These are phyloP conservation scores for Aspergillus jensenii DNA, from an alignment of 2,329 filamentous ascomycete genomes.

Conservation along the genomic window DNA sequence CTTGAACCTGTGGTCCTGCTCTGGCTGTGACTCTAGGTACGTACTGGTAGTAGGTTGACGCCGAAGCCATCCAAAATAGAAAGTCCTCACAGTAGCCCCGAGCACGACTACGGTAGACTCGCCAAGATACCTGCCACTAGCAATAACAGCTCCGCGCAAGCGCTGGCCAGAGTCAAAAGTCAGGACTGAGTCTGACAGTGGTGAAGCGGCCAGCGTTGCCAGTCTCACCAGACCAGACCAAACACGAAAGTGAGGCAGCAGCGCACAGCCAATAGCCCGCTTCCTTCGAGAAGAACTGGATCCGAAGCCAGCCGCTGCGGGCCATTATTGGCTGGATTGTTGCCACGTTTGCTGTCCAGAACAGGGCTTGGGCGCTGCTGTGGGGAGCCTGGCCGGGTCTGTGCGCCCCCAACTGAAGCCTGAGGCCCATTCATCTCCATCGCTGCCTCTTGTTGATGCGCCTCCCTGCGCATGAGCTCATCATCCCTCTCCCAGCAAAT, in stretches of 20 bases:
- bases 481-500: background rate
- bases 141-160: background rate
- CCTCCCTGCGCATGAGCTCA: background rate
- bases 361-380: background rate
- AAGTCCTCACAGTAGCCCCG: background rate
- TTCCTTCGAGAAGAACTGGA: slow-evolving; percentile 19
- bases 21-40: too few relatives aligned
- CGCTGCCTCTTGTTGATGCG: background rate
- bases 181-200: background rate
- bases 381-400: background rate
- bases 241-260: slow-evolving; percentile 28
- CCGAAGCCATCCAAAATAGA: background rate
- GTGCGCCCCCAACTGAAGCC: background rate
- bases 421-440: background rate
- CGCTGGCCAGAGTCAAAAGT: background rate
- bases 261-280: slow-evolving; percentile 20
- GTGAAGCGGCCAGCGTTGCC: background rate
- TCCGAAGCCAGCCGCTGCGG: background rate
- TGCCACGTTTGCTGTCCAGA: slow-evolving; percentile 13
- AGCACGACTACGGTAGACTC: too few relatives aligned
- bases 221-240: background rate
- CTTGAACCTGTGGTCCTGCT: background rate
- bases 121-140: too few relatives aligned
- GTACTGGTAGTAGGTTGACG: too few relatives aligned
- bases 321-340: background rate